These are phyloP conservation scores for Globisporangium canariense DNA, from an alignment of 352 stramenopile genomes.

Conservation along the genomic window DNA sequence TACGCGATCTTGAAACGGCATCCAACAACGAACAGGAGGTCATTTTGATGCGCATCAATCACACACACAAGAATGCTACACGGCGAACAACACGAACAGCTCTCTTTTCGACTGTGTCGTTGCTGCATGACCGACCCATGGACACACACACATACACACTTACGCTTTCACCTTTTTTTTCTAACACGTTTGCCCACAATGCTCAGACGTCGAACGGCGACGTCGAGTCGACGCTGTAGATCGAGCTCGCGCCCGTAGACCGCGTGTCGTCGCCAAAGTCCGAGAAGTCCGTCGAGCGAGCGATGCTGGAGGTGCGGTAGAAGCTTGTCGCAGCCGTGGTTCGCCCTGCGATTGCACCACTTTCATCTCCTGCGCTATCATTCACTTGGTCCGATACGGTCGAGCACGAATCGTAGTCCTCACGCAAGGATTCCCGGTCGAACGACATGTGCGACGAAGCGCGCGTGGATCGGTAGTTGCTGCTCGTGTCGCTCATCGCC, in stretches of 20 bases:
- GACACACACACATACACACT: background rate
- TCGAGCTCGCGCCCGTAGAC: constrained; percentile 14
- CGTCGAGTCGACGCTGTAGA: constrained; percentile 17
- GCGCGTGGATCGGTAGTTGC: constrained; percentile 17
- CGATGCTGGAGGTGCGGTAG: constrained; percentile 13
- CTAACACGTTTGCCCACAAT: background rate
- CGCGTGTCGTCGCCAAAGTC: constrained; percentile 13
- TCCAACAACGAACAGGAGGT: too few species aligned
- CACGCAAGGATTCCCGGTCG: constrained; percentile 4
- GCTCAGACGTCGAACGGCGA: constrained; percentile 11
- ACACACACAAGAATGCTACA: too few species aligned
- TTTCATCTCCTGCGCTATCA: background rate
- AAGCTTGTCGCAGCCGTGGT: constrained; percentile 13
- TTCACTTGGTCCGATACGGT: background rate
- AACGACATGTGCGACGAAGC: constrained; percentile 10
- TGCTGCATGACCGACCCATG: too few species aligned
- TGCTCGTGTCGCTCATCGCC: constrained; percentile 15
- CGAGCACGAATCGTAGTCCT: constrained; percentile 7
- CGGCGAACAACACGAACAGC: background rate
- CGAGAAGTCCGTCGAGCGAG: constrained; percentile 11
- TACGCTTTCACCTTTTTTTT: background rate
- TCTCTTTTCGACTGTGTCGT: background rate
- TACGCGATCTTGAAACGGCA: constrained; percentile 6
- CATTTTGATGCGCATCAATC: background rate
- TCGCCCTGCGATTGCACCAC: background rate